Evolutionary conservation across 306 rosid species (phyloP).

Genomic region (Prunus mira): DNA sequence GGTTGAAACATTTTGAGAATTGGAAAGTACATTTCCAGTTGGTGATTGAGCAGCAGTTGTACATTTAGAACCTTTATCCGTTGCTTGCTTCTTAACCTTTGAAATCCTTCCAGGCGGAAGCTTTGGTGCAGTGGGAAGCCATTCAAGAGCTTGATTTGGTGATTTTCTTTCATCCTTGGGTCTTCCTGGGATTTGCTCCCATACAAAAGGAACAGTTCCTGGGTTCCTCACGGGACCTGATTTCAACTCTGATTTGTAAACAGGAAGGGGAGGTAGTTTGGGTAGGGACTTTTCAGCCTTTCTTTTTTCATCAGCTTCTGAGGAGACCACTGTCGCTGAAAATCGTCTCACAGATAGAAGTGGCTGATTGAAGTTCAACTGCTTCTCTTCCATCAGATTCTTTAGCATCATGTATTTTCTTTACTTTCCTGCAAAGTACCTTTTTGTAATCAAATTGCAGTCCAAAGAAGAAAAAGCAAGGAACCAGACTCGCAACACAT

Average conservation of each 20-base stretch:
- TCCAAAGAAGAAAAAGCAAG: conserved; percentile 16
- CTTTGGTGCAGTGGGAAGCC: conserved; percentile 45
- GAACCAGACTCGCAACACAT: conserved; percentile 12
- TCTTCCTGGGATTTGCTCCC: conserved; percentile 87
- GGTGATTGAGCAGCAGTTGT: conserved; percentile 27
- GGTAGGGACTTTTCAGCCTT: conserved; percentile 40
- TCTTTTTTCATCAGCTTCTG: conserved; percentile 39
- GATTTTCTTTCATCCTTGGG: conserved; percentile 63
- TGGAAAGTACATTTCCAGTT: conserved; percentile 27
- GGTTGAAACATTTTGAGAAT: conserved; percentile 26
- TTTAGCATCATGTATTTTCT: conserved; percentile 28
- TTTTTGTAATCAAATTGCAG: conserved; percentile 18
- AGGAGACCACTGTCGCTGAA: conserved; percentile 38
- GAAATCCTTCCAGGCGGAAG: conserved; percentile 70
- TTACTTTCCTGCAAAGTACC: conserved; percentile 36
- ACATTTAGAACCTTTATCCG: conserved; percentile 32
- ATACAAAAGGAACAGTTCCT: conserved; percentile 75
- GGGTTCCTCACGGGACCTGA: conserved; percentile 75
- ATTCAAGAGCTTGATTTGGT: conserved; percentile 18
- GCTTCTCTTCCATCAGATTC: conserved; percentile 73
- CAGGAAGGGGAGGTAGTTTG: conserved; percentile 47
- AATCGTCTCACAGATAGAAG: conserved; percentile 84
- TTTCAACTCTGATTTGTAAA: conserved; percentile 69
- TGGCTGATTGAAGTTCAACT: conserved; percentile 77
- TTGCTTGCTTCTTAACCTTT: conserved; percentile 36